Evolutionary conservation across 208 protist species (phyloP), one percentile per base, ranked within the genome.

Genomic region (Tetramitus jugosus): DNA sequence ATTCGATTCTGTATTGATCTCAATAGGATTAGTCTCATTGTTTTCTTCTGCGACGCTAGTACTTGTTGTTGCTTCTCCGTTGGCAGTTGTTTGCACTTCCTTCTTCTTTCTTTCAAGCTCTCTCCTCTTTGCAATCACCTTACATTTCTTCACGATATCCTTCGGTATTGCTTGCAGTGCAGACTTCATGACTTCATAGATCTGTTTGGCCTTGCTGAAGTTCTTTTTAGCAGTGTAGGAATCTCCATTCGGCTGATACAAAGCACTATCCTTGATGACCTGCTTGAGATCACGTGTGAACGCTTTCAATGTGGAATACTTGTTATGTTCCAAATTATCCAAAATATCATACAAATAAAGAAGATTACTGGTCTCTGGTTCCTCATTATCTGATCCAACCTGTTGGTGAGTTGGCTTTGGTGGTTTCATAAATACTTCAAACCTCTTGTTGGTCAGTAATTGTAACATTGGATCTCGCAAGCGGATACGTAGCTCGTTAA

Each of bases 71-170:
- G 8, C 8, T n/a, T n/a, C n/a, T n/a, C n/a, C n/a, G n/a, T n/a
- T n/a, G n/a, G n/a, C n/a, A n/a, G n/a, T 62, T 2, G 39, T 35
- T 10, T 4, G 26, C 26, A 13, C 14, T 46, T 37, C 23, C n/a
- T 26, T 33, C 33, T 69, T 42, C n/a, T 71, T 23, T 49, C 23
- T 17, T 3, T 17, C 31, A 20, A 8, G 1, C 31, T 69, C 33
- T 71, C 20, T 49, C 39, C 40, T 46, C 20, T 49, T n/a, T 23
- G 42, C 26, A 37, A 74, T 53, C 7, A 33, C 31, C 1, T 74
- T 74, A 52, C 67, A 74, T 74, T 74, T 74, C 39, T 31, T 74
- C 2, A 2, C 23, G 3, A 74, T 39, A 37, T 74, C 67, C 37
- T 37, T 39, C n/a, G 40, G 26, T 10, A 74, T 53, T 39, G 13